phyloP scores from a whole-genome alignment of 495 filamentous ascomycete genomes.

The Trichoderma virens region DNA sequence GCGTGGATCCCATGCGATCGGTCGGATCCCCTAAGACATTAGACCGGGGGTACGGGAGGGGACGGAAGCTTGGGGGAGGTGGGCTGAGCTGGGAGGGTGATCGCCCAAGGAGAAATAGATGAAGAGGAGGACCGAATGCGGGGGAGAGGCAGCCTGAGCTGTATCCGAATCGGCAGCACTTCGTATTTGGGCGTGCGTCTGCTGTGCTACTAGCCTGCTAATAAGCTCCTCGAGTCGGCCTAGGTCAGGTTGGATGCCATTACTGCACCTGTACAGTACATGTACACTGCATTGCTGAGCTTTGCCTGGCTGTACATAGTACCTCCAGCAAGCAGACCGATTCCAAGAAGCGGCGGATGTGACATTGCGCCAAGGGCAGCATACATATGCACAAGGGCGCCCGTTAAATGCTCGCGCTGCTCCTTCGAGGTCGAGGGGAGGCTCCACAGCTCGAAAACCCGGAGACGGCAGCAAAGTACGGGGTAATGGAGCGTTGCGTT shows the following conservation, averaged over 20 bases:
- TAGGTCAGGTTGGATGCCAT: not conserved
- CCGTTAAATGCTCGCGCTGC: slow-evolving; percentile 7
- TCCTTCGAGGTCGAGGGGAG: slow-evolving; percentile 3
- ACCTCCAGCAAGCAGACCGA: too few species aligned
- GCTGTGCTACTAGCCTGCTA: not conserved
- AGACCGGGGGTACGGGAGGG: slow-evolving; percentile 6
- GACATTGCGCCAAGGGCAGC: not conserved
- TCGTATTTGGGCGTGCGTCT: slow-evolving; percentile 1
- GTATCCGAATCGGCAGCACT: slow-evolving; percentile 2
- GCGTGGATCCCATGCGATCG: slow-evolving; percentile 9
- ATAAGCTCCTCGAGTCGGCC: too few species aligned
- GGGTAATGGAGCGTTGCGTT: not conserved
- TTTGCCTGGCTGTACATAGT: too few species aligned
- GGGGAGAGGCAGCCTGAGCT: not conserved
- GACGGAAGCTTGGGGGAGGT: slow-evolving; percentile 8
- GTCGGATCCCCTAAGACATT: slow-evolving; percentile 4
- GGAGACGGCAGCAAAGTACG: not conserved
- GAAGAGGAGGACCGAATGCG: not conserved
- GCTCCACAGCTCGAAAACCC: slow-evolving; percentile 1
- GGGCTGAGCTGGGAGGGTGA: slow-evolving; percentile 4
- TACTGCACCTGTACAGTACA: not conserved
- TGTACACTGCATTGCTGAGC: too few species aligned
- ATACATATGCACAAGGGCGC: not conserved
- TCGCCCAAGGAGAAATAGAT: not conserved
- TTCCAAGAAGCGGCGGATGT: slow-evolving; percentile 2